phyloP scores from a whole-genome alignment of 768 basidiomycete genomes.

The Pisolithus microcarpus region DNA sequence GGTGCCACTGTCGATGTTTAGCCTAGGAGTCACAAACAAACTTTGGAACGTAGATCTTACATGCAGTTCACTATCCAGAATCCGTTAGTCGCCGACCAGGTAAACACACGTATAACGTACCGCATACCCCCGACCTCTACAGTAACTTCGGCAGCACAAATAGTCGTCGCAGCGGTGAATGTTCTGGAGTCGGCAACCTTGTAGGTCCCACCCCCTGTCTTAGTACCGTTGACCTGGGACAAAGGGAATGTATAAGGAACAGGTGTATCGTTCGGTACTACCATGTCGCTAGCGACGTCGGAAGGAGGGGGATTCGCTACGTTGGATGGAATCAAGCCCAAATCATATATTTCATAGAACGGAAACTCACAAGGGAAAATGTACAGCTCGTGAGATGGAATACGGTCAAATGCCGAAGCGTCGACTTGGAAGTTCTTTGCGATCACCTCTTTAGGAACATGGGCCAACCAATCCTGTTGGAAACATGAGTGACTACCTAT shows the following conservation, averaged over 20 bases:
- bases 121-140: conserved; percentile 58
- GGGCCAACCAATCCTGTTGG: conserved; percentile 58
- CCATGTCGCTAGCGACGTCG: conserved; percentile 36
- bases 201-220: conserved; percentile 47
- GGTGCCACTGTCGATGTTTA: conserved; percentile 37
- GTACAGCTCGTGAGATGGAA: conserved; percentile 48
- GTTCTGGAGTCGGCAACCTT: conserved; percentile 53
- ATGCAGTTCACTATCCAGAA: conserved; percentile 35
- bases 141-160: conserved; percentile 50
- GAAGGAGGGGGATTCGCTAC: conserved; percentile 37
- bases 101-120: conserved; percentile 21
- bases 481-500: not conserved
- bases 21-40: not conserved
- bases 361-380: conserved; percentile 39
- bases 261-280: conserved; percentile 42
- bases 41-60: conserved; percentile 19
- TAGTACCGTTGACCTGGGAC: conserved; percentile 38
- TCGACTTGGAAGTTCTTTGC: conserved; percentile 56
- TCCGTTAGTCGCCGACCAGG: not conserved
- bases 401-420: conserved; percentile 44
- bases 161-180: conserved; percentile 46
- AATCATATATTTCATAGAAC: not conserved
- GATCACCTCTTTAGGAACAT: conserved; percentile 49
- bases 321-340: not conserved
- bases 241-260: conserved; percentile 49